phyloP scores from a whole-genome alignment of 441 rosid species.

The Pelargonium fulgidum region DNA sequence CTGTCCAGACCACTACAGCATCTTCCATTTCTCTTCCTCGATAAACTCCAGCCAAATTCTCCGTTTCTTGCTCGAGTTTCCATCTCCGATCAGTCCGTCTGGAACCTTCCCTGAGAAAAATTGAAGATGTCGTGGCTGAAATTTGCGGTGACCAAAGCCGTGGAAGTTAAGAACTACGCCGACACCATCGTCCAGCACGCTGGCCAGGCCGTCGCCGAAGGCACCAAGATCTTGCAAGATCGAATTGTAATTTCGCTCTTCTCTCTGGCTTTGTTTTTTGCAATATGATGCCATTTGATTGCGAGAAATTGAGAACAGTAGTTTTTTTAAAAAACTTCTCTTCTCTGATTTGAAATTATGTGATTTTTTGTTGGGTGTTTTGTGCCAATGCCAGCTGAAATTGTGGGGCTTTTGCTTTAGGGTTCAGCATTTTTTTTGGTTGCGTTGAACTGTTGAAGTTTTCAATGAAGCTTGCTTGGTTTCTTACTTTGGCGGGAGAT shows the following conservation, averaged over 20 bases:
- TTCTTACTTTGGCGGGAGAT: background rate
- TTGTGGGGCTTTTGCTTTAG: background rate
- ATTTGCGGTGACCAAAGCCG: slow-evolving; percentile 85
- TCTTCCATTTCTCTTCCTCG: background rate
- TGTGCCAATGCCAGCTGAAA: slow-evolving; percentile 5
- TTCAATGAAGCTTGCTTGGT: background rate
- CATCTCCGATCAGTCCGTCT: background rate
- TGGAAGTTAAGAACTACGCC: slow-evolving; percentile 82
- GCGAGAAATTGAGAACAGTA: background rate
- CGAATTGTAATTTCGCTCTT: slow-evolving; percentile 54
- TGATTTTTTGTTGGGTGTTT: background rate
- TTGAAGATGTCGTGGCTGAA: slow-evolving; percentile 66
- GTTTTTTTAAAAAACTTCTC: background rate
- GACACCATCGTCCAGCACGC: slow-evolving; percentile 95
- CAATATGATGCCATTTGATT: slow-evolving; percentile 8
- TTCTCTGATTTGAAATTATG: background rate
- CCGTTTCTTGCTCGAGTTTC: background rate
- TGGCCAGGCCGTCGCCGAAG: slow-evolving; percentile 91
- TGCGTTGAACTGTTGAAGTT: background rate
- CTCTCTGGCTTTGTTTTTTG: background rate
- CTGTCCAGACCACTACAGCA: background rate
- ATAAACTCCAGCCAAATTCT: background rate
- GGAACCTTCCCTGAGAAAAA: background rate
- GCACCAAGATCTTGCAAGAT: slow-evolving; percentile 91
- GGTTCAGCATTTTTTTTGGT: background rate